Percentiles rank a stretch among this genome's conserved stretches.
These are phyloP conservation scores for Capronia epimyces DNA, from an alignment of 2,329 filamentous ascomycete species.

Conservation along the genomic window DNA sequence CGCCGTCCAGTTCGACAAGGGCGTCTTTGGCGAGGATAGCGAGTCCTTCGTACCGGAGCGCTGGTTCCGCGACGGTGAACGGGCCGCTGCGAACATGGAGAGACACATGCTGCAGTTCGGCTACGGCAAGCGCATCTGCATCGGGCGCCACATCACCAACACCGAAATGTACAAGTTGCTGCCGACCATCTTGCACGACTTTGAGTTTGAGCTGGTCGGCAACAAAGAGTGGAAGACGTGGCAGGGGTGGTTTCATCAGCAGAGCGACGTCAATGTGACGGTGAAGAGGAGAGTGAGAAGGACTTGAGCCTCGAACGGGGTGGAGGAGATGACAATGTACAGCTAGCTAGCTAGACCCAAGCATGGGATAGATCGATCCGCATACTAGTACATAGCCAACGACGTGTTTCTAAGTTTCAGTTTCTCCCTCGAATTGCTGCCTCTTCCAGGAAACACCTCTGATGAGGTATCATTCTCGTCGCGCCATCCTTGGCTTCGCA, in stretches of 20 bases:
- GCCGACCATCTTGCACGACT: conserved; percentile 21
- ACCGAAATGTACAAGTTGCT: conserved; percentile 30
- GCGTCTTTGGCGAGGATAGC: conserved; percentile 44
- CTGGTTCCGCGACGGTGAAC: conserved; percentile 35
- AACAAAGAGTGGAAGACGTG: conserved; percentile 14
- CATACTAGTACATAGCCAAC: too few species aligned
- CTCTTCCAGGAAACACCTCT: too few species aligned
- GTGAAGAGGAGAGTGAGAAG: conserved; percentile 10
- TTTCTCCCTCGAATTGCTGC: too few species aligned
- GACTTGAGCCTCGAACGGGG: too few species aligned
- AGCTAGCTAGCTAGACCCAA: too few species aligned
- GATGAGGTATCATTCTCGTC: too few species aligned
- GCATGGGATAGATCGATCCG: too few species aligned
- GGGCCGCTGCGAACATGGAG: conserved; percentile 20
- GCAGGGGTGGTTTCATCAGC: conserved; percentile 21
- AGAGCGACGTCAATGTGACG: conserved; percentile 16
- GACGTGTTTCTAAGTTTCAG: too few species aligned
- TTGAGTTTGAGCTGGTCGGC: conserved; percentile 16
- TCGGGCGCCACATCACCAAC: conserved; percentile 28
- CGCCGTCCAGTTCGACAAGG: conserved; percentile 37
- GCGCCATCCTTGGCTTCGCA: too few species aligned
- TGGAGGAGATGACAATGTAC: too few species aligned
- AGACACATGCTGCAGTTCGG: conserved; percentile 24
- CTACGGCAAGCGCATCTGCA: conserved; percentile 23
- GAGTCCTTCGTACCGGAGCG: conserved; percentile 46